These are phyloP conservation scores for Xylaria multiplex DNA, from an alignment of 2,329 filamentous ascomycete species.

Conservation along the genomic window DNA sequence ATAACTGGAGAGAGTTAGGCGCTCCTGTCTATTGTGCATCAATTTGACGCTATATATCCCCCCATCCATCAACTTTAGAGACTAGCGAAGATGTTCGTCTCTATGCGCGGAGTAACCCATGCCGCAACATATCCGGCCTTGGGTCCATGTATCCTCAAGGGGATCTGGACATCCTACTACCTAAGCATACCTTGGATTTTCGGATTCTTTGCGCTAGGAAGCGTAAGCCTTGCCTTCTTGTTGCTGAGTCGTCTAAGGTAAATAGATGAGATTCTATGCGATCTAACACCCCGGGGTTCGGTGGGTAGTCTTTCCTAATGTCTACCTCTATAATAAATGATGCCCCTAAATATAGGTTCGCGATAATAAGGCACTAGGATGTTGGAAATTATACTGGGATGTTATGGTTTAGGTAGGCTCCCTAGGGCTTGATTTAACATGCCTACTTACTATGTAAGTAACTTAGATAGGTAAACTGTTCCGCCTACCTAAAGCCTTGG, in stretches of 20 bases:
- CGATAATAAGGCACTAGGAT: background rate
- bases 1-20: background rate
- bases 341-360: slow-evolving; percentile 51
- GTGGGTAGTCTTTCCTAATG: slow-evolving; percentile 44
- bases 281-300: slow-evolving; percentile 44
- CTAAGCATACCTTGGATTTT: slow-evolving; percentile 66
- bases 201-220: slow-evolving; percentile 68
- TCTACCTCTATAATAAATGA: slow-evolving; percentile 70
- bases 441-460: too few relatives aligned
- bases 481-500: too few relatives aligned
- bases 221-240: slow-evolving; percentile 69
- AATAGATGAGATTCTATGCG: slow-evolving; percentile 57
- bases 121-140: slow-evolving; percentile 62
- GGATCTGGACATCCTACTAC: slow-evolving; percentile 69
- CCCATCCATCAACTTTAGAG: slow-evolving; percentile 11
- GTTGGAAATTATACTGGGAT: too few relatives aligned
- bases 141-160: slow-evolving; percentile 68
- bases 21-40: background rate
- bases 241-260: slow-evolving; percentile 60
- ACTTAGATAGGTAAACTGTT: too few relatives aligned
- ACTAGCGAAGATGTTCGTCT: slow-evolving; percentile 55
- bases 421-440: background rate
- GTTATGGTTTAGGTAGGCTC: background rate
- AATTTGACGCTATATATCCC: too few relatives aligned
- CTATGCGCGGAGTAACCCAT: slow-evolving; percentile 55